Conservation (phyloP, 306 rosid species). For the Luffa acutangula region DNA sequence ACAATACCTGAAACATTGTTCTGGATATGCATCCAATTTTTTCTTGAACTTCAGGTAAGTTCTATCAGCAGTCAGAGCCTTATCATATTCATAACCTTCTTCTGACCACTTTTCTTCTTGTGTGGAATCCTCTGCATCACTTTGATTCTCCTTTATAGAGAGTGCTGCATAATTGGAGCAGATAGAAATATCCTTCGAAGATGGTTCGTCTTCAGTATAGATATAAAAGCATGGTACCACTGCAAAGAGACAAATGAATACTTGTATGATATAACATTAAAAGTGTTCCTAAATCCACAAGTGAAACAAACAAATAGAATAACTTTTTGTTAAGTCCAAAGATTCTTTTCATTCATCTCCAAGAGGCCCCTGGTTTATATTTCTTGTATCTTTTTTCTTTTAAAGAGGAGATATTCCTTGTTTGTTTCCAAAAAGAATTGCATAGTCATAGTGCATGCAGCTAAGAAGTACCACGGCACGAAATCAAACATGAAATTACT, state of each 20-base stretch:
- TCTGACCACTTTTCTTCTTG: slow-evolving; percentile 59
- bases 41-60: slow-evolving; percentile 84
- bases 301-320: not conserved
- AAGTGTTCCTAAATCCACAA: not conserved
- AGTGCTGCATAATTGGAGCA: slow-evolving; percentile 50
- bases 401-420: not conserved
- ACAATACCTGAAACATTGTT: slow-evolving; percentile 80
- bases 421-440: not conserved
- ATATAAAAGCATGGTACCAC: slow-evolving; percentile 87
- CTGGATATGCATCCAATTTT: slow-evolving; percentile 62
- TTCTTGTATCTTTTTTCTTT: not conserved
- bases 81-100: slow-evolving; percentile 76
- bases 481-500: not conserved
- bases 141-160: slow-evolving; percentile 39
- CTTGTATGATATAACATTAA: not conserved
- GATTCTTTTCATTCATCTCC: not conserved
- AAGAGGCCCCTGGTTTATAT: not conserved
- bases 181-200: slow-evolving; percentile 37
- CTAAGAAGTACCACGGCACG: not conserved
- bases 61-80: slow-evolving; percentile 74
- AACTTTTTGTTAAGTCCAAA: not conserved
- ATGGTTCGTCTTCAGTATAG: slow-evolving; percentile 40
- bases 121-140: slow-evolving; percentile 25
- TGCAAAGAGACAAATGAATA: slow-evolving; percentile 26
- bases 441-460: not conserved